Base-by-base conservation (phyloP, 208 protist species). In the Crithidia brevicula region DNA sequence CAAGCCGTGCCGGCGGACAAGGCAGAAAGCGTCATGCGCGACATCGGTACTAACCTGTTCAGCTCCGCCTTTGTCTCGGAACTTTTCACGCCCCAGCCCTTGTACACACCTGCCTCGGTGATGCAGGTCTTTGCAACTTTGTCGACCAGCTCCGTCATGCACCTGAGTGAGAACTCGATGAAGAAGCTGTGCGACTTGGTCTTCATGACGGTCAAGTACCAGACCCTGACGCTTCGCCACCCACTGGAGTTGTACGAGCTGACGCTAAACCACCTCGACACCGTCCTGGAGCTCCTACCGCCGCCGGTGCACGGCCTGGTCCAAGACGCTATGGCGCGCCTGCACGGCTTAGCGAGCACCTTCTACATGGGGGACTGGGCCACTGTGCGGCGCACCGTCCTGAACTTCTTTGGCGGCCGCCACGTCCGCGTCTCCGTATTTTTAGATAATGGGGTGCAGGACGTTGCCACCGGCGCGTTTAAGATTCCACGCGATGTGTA, bases 151-250 rank as follows among this genome's bases (percentile, higher is more conserved):
- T 93, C 91, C 27, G 82, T 95, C 31, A 97, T 98, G 88, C 79
- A 79, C 13, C 78, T 98, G 10, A 91, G 79, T 52, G 77, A 86
- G 15, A 79, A 82, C 50, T 94, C 83, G 4, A 94, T 97, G 88
- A 82, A 85, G 10, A 98, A 97, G 81, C 77, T 98, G 11, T 98
- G 91, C 76, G 96, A 98, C 46, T 75, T 98, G 6, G 96, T 98
- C 77, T 82, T 77, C 27, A 97, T 97, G 91, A 89, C 83, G n/a
- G 70, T 97, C 33, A 98, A 98, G 77, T 94, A 97, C 38, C 90
- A 97, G 65, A 13, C 97, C 22, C 52, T 94, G 34, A 77, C 77
- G 0, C 70, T 91, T 57, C 74, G 77, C 15, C 88, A 96, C 47
- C 93, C 96, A 2, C 49, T 83, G 23, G 94, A 98, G 66, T 51